These are phyloP conservation scores for Moesziomyces sp. DNA, from an alignment of 1,284 basidiomycete species.

Conservation along the genomic window DNA sequence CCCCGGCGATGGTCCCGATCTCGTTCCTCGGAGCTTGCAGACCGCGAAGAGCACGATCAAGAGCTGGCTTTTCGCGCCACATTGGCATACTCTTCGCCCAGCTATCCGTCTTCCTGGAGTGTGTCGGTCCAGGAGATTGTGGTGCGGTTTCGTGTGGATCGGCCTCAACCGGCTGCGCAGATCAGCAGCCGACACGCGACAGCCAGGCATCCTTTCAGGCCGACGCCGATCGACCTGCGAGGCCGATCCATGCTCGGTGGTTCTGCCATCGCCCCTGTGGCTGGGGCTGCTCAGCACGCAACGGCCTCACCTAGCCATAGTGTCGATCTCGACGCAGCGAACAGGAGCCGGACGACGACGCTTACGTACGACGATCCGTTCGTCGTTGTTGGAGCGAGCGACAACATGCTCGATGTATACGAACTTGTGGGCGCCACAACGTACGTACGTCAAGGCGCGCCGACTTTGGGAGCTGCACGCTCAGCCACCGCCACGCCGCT, in stretches of 20 bases:
- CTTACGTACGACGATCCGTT: conserved; percentile 62
- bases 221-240: conserved; percentile 34
- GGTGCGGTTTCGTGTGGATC: conserved; percentile 23
- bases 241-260: conserved; percentile 26
- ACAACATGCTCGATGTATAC: conserved; percentile 65
- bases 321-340: neutral
- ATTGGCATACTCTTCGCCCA: conserved; percentile 62
- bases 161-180: conserved; percentile 2
- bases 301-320: too few relatives aligned
- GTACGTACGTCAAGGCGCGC: conserved; percentile 8
- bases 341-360: conserved; percentile 21
- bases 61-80: conserved; percentile 48
- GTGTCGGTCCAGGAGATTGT: conserved; percentile 62
- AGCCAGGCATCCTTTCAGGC: conserved; percentile 21
- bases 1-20: conserved; percentile 3
- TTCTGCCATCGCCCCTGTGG: neutral
- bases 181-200: conserved; percentile 44
- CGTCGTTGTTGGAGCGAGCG: conserved; percentile 56
- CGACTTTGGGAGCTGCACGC: neutral
- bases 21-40: neutral
- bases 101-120: conserved; percentile 60
- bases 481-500: conserved; percentile 31
- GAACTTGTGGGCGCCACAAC: conserved; percentile 43
- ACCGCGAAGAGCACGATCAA: neutral
- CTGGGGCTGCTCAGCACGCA: neutral